Evolutionary conservation across 169 alveolate genomes (phyloP).

Genomic region (Plasmodium gallinaceum): DNA sequence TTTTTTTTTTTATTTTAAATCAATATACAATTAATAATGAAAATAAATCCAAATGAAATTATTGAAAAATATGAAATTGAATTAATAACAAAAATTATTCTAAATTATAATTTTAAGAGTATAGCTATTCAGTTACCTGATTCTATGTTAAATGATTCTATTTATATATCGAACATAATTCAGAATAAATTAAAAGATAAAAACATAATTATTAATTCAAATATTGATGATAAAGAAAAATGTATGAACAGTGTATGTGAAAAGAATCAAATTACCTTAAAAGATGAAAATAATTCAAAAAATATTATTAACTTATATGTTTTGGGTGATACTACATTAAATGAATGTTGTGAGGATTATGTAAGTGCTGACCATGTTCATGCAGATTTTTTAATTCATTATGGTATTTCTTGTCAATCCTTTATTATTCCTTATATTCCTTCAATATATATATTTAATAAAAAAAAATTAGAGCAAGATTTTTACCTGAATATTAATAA

Average conservation of each 20-base stretch:
- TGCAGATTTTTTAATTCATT: slow-evolving; percentile 67
- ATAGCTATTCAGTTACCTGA: slow-evolving; percentile 72
- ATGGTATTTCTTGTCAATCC: slow-evolving; percentile 62
- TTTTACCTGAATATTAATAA: slow-evolving; percentile 10
- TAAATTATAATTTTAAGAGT: slow-evolving; percentile 21
- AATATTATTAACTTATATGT: slow-evolving; percentile 21
- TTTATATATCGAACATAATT: slow-evolving; percentile 18
- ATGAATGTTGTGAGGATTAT: slow-evolving; percentile 74
- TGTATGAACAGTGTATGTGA: not conserved
- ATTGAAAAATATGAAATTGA: slow-evolving; percentile 31
- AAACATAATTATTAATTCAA: not conserved
- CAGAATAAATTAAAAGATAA: not conserved
- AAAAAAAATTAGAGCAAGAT: slow-evolving; percentile 13
- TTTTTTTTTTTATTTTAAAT: too few relatives aligned
- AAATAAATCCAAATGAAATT: slow-evolving; percentile 9
- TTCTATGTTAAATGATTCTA: slow-evolving; percentile 56
- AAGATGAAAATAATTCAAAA: not conserved
- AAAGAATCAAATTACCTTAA: not conserved
- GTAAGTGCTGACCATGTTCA: slow-evolving; percentile 74
- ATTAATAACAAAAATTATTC: slow-evolving; percentile 32
- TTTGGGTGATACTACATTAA: slow-evolving; percentile 62
- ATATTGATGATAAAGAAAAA: not conserved
- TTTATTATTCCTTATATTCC: slow-evolving; percentile 45
- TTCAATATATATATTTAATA: slow-evolving; percentile 43
- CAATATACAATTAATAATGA: not conserved